Evolutionary conservation across 768 basidiomycete species (phyloP).

Genomic region (Leccinum pellstonianum): DNA sequence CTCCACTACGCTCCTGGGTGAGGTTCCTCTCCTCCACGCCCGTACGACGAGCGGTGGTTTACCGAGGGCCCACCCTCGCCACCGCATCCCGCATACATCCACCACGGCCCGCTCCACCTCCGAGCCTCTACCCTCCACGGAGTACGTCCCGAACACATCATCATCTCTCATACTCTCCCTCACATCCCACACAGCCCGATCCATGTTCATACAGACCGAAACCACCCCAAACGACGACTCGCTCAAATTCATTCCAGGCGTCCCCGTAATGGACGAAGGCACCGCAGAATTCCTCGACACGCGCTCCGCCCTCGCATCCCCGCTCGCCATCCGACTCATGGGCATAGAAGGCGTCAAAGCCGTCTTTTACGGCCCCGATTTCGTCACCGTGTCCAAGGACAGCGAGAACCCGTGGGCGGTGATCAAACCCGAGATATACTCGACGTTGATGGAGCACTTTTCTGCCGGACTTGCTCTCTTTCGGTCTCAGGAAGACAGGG

Average conservation of each 20-base stretch:
- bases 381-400: constrained; percentile 94
- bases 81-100: constrained; percentile 33
- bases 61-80: constrained; percentile 34
- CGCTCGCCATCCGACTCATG: constrained; percentile 93
- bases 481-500: constrained; percentile 74
- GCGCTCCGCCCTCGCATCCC: constrained; percentile 81
- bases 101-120: constrained; percentile 3
- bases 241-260: constrained; percentile 95
- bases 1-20: constrained; percentile 20
- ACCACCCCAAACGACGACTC: constrained; percentile 97
- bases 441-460: constrained; percentile 95
- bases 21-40: constrained; percentile 27
- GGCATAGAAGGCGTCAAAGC: constrained; percentile 87
- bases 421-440: constrained; percentile 95
- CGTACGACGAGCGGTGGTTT: constrained; percentile 16
- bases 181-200: constrained; percentile 50
- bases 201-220: constrained; percentile 99
- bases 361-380: constrained; percentile 97
- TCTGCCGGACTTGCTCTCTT: constrained; percentile 88
- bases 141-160: constrained; percentile 26
- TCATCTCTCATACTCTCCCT: background rate
- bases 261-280: constrained; percentile 81
- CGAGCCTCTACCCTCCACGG: constrained; percentile 23
- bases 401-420: constrained; percentile 83
- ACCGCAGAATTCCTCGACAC: constrained; percentile 95